phyloP scores from a whole-genome alignment of 371 early-diverging fungal species.

The Mucor lusitanicus region DNA sequence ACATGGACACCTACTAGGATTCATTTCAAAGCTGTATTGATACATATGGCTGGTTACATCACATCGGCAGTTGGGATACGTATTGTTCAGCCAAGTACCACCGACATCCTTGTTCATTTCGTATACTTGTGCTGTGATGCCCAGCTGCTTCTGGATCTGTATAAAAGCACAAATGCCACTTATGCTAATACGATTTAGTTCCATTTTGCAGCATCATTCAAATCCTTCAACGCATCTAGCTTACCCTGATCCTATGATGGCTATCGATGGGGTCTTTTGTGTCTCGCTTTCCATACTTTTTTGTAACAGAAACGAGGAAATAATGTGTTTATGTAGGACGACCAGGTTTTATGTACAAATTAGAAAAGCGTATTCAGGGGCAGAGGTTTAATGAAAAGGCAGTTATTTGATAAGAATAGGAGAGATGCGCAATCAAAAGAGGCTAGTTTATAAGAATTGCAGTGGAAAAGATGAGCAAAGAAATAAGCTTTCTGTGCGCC shows the following conservation, averaged over 20 bases:
- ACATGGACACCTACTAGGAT: constrained; percentile 15
- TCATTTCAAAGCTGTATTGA: constrained; percentile 42
- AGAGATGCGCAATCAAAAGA: background rate
- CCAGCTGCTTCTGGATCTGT: constrained; percentile 47
- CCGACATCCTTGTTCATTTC: constrained; percentile 58
- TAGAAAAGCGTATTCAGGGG: background rate
- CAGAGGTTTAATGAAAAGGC: background rate
- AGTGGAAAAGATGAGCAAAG: background rate
- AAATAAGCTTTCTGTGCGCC: background rate
- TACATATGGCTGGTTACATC: constrained; percentile 63
- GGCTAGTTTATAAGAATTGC: background rate
- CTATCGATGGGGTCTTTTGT: background rate
- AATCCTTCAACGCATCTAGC: no score
- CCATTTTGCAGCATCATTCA: no score
- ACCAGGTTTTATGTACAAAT: background rate
- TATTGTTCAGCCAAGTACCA: constrained; percentile 65
- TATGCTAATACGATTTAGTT: constrained; percentile 32
- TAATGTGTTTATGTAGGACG: background rate
- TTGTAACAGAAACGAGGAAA: background rate
- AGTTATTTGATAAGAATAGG: background rate
- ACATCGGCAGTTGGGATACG: constrained; percentile 61
- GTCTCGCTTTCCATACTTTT: background rate
- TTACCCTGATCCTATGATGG: constrained; percentile 3
- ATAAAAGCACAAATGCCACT: constrained; percentile 64
- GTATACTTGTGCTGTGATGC: constrained; percentile 47